Percentiles rank a stretch among this genome's conserved stretches.
phyloP scores from a whole-genome alignment of 169 alveolate genomes.

The Cryptosporidium viatorum region DNA sequence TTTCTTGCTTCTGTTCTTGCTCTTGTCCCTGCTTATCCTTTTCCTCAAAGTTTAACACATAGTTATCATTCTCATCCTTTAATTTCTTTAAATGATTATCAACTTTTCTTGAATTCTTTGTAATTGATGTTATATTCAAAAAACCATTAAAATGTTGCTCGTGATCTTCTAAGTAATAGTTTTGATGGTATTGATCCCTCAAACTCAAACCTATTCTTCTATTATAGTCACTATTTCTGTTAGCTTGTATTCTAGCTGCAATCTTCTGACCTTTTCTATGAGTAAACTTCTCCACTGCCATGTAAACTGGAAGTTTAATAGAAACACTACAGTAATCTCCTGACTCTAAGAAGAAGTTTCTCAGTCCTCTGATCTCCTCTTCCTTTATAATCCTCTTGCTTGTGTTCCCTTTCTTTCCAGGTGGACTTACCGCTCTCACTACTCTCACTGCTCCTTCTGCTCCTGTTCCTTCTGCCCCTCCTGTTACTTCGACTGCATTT shows the following conservation, averaged over 20 bases:
- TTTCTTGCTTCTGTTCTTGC: not conserved
- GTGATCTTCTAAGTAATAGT: not conserved
- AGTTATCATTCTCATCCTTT: not conserved
- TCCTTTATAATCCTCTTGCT: not conserved
- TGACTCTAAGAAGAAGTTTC: slow-evolving; percentile 1
- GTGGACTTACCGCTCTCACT: too few relatives aligned
- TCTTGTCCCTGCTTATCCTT: not conserved
- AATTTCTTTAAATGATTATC: not conserved
- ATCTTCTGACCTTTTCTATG: slow-evolving; percentile 72
- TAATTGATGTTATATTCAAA: slow-evolving; percentile 15
- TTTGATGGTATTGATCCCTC: not conserved
- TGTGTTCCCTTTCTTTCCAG: not conserved
- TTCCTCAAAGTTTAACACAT: not conserved
- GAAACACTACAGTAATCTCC: slow-evolving; percentile 56
- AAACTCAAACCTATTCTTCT: not conserved
- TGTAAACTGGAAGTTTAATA: slow-evolving; percentile 50
- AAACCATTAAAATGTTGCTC: slow-evolving; percentile 40
- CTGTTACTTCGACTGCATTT: not conserved
- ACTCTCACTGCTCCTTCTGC: not conserved
- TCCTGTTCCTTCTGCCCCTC: not conserved
- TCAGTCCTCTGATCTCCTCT: slow-evolving; percentile 23
- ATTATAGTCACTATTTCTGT: slow-evolving; percentile 36
- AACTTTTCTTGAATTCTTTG: not conserved
- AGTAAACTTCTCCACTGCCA: slow-evolving; percentile 71
- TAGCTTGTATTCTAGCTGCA: slow-evolving; percentile 73